Base-by-base conservation (phyloP, 768 basidiomycete species). In the Leccinum variicolor region DNA sequence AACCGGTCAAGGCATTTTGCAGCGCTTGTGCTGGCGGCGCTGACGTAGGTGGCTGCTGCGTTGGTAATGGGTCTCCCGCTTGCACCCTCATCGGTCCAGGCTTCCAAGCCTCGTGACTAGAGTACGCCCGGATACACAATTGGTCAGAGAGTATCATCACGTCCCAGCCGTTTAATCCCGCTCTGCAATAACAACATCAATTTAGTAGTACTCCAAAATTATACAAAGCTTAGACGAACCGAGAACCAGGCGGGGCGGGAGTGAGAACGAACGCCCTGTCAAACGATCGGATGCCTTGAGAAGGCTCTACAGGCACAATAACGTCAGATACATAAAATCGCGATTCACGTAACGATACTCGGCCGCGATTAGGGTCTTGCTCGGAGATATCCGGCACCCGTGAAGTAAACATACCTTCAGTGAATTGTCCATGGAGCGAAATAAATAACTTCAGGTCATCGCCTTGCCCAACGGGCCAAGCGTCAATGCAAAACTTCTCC, bases 121-220 rank as follows among this genome's bases (percentile, higher is more conserved):
- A 91, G 71, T 92, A 96, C n/a, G 78, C 81, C 43, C 94, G 87
- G 55, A 98, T 77, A 36, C 84, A 84, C 74, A 88, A 84, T 61
- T 92, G 85, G 72, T 99, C 97, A 15, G 94, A 97, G 3, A 98
- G 77, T 64, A 98, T 87, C 56, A 85, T 77, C 57, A 93, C 90
- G 50, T 92, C 87, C 97, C 97, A 99, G 13, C 94, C 93, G 54
- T 82, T 85, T 53, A 79, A 64, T 67, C 85, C 87, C 4, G 96
- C 94, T 34, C 94, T 87, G 60, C 41, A 31, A 51, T 31, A 31
- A 53, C 55, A 15, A 59, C 46, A 52, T 57, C 62, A 60, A 50
- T 58, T 43, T 34, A n/a, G 29, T 19, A 36, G n/a, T 43, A 28
- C 47, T 53, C 15, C 21, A 55, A 31, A 13, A 33, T 29, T 33